phyloP scores from a whole-genome alignment of 139 green algal species.

The Monoraphidium neglectum region DNA sequence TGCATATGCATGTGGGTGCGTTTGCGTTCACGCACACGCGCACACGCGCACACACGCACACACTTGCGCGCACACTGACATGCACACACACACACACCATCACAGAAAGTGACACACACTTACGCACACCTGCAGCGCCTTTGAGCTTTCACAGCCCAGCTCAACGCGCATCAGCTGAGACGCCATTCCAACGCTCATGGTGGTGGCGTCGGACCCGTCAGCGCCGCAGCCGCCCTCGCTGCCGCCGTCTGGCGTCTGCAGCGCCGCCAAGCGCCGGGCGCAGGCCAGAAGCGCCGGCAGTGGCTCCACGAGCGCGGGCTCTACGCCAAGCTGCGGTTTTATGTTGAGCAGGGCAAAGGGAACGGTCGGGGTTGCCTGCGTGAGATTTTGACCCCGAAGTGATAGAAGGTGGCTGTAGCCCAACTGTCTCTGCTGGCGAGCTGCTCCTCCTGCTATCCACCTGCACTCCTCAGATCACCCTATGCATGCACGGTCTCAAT shows the following conservation, averaged over 20 bases:
- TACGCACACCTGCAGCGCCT: constrained; percentile 1
- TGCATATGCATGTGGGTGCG: no score
- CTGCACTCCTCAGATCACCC: not conserved
- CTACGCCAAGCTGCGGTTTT: no score
- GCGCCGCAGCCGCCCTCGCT: not conserved
- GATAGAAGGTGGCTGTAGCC: not conserved
- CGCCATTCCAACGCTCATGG: not conserved
- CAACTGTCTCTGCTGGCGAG: not conserved
- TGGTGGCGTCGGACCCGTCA: not conserved
- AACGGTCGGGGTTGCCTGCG: not conserved
- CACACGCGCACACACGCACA: no score
- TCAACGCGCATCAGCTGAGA: not conserved
- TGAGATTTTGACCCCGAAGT: not conserved
- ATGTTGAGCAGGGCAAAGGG: no score
- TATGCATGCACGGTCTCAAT: not conserved
- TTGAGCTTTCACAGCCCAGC: not conserved
- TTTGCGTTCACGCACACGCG: no score
- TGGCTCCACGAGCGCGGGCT: constrained; percentile 44
- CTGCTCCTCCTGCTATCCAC: not conserved
- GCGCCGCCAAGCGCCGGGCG: constrained; percentile 23
- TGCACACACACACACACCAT: no score
- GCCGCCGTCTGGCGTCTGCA: not conserved
- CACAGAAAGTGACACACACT: no score
- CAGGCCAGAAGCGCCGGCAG: constrained; percentile 45
- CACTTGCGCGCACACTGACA: no score